Evolutionary conservation across 148 eudicot species (phyloP).

Genomic region (Polygonum maritimum): DNA sequence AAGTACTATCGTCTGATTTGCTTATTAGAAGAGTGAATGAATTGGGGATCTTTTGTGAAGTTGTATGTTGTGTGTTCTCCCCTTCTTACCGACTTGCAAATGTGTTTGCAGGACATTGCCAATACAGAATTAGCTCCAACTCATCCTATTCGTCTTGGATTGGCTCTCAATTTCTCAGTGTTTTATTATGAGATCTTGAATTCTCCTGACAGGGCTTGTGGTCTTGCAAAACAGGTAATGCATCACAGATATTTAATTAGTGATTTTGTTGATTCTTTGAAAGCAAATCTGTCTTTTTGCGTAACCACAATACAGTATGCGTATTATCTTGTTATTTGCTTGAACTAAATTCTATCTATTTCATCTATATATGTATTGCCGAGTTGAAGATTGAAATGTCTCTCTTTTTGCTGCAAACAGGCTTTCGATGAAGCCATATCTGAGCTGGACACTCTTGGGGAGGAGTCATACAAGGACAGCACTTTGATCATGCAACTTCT

Average conservation of each 20-base stretch:
- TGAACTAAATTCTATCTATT: background rate
- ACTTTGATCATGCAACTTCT: slow-evolving; percentile 47
- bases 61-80: background rate
- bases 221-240: slow-evolving; percentile 39
- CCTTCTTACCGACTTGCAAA: background rate
- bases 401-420: background rate
- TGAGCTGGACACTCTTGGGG: slow-evolving; percentile 45
- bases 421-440: slow-evolving; percentile 47
- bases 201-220: slow-evolving; percentile 40
- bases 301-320: background rate
- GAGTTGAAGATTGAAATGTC: background rate
- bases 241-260: background rate
- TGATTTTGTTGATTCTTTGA: background rate
- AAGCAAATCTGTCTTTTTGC: background rate
- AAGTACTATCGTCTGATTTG: background rate
- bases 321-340: background rate
- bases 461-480: slow-evolving; percentile 47
- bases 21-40: background rate
- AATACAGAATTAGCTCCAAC: slow-evolving; percentile 31
- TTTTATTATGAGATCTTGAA: slow-evolving; percentile 45
- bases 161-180: slow-evolving; percentile 47
- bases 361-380: background rate
- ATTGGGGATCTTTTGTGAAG: background rate
- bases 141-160: slow-evolving; percentile 42
- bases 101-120: slow-evolving; percentile 31